A percentile compares a stretch with the other conserved stretches of the same genome.
Conservation (phyloP, 2,329 filamentous ascomycete species). For the Ceratocystis eucalypticola region DNA sequence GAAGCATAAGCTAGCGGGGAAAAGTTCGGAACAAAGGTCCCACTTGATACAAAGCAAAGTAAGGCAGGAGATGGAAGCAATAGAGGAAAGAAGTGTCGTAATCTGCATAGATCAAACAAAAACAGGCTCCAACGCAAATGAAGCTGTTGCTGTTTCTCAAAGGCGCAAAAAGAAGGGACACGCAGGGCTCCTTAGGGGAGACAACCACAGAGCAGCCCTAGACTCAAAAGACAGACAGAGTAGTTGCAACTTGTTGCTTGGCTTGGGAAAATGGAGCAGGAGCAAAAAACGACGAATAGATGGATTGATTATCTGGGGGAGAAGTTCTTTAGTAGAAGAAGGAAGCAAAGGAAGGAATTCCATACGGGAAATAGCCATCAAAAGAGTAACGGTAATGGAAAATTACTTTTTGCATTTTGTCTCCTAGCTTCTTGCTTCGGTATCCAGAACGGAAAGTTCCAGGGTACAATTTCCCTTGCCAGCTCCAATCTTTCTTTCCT, state of each 20-base stretch:
- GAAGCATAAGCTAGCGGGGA: slow-evolving; percentile 2
- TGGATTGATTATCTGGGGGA: neutral
- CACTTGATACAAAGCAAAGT: slow-evolving; percentile 4
- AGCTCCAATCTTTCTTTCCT: neutral
- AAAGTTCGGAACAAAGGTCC: slow-evolving; percentile 5
- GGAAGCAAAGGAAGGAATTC: neutral
- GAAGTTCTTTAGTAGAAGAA: neutral
- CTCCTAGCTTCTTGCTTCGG: neutral
- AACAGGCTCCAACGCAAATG: slow-evolving; percentile 1
- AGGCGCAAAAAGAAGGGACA: neutral
- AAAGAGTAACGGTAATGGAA: neutral
- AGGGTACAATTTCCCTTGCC: neutral
- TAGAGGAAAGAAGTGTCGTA: neutral
- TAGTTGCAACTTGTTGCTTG: neutral
- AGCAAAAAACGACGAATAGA: neutral
- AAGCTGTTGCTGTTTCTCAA: slow-evolving; percentile 1
- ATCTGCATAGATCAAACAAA: slow-evolving; percentile 6
- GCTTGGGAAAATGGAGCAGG: neutral
- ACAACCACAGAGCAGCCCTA: neutral
- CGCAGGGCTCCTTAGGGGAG: neutral
- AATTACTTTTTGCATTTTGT: neutral
- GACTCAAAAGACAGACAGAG: neutral
- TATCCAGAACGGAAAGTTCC: neutral
- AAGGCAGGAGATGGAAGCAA: neutral
- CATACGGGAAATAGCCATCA: neutral